Percentiles rank a stretch among this genome's conserved stretches.
Conservation (phyloP, 306 rosid genomes). For the Geum urbanum region DNA sequence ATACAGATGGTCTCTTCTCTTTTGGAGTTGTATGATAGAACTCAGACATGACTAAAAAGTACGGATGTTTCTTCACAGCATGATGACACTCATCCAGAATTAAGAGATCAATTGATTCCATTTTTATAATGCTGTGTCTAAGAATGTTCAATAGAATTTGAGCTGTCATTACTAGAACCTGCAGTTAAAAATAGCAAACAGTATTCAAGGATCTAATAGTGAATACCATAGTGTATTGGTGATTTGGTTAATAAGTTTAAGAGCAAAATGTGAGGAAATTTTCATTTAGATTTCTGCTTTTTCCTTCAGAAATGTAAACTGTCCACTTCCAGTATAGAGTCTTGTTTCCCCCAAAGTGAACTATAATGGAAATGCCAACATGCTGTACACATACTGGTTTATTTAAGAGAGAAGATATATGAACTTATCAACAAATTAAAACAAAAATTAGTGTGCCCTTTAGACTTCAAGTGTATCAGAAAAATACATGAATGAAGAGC, state of each 20-base stretch:
- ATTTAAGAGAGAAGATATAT: neutral
- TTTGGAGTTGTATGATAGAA: constrained; percentile 91
- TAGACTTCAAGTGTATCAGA: too few species aligned
- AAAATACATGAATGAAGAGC: neutral
- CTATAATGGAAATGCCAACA: neutral
- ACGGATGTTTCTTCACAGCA: constrained; percentile 98
- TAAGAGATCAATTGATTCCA: constrained; percentile 84
- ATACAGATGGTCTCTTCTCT: constrained; percentile 83
- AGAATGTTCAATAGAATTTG: constrained; percentile 95
- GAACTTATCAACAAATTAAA: neutral
- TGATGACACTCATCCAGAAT: constrained; percentile 98
- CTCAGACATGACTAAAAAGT: constrained; percentile 97
- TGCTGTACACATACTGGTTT: too few species aligned
- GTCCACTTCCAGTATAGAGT: neutral
- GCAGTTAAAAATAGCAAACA: constrained; percentile 35
- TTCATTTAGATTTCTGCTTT: neutral
- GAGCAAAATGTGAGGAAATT: too few species aligned
- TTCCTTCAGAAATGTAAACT: neutral
- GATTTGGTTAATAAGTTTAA: too few species aligned
- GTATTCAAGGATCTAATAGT: constrained; percentile 14
- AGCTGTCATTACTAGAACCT: constrained; percentile 99
- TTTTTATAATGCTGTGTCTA: constrained; percentile 94
- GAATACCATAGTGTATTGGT: constrained; percentile 4
- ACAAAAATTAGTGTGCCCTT: neutral
- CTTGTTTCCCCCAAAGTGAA: neutral